Evolutionary conservation across 345 rosid species (phyloP), one percentile per base, ranked within the genome.

Genomic region (Citrus reticulata): DNA sequence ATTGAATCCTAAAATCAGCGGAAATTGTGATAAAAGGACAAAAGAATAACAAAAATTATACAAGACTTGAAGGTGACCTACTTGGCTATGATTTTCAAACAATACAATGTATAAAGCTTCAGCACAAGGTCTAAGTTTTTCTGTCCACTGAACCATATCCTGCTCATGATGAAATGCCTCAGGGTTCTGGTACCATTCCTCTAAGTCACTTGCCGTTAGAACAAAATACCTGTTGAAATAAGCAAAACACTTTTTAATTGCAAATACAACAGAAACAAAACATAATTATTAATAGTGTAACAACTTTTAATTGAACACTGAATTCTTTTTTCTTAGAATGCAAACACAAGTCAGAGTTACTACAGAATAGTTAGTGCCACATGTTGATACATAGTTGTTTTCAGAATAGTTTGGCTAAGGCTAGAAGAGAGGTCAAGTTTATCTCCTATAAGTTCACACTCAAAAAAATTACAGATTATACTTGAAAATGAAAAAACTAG

Each of bases 81-180:
- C 99, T 84, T 96, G 97, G 93, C 92, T 91, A 84, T 91, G 83
- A 68, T 94, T 96, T 88, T 96, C 97, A 88, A 96, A 96, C 88
- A 96, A 89, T 40, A 96, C 97, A 79, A 96, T 96, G 82, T 96
- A 96, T 27, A 96, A 89, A 74, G 98, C 99, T 88, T 96, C 99
- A 42, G 99, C 98, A 83, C 97, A 96, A 74, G 99, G 99, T 84
- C 94, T 88, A 78, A 94, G 85, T 87, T 96, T 96, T 84, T 96
- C 98, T 70, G 97, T 90, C 99, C 99, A 96, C 80, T 96, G 97
- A 87, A 96, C 77, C 97, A 95, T 91, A 85, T 95, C 99, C 83
- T 95, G 99, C 89, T 95, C 96, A 85, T 95, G 99, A 84, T 94
- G 98, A 85, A 96, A 96, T 72, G 95, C 90, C 89, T 96, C 98